phyloP scores from a whole-genome alignment of 2,329 filamentous ascomycete species.

The Alternaria infectoria region DNA sequence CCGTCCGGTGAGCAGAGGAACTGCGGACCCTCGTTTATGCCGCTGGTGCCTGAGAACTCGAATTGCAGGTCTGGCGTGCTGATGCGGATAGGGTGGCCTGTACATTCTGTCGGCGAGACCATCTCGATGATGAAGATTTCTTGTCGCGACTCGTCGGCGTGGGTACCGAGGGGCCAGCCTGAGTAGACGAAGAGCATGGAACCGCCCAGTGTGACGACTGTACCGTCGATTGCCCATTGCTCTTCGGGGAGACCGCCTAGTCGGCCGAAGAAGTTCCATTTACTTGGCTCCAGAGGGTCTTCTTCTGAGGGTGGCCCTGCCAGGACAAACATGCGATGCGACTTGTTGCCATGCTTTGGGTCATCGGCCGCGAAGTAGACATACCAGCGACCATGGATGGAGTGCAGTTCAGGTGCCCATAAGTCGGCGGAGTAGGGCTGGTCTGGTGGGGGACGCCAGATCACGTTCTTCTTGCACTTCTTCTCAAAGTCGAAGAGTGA shows the following conservation, averaged over 20 bases:
- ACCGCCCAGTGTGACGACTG: conserved; percentile 49
- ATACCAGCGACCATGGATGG: conserved; percentile 60
- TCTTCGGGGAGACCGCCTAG: conserved; percentile 49
- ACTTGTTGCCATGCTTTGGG: conserved; percentile 51
- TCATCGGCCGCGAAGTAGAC: conserved; percentile 57
- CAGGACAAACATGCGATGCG: conserved; percentile 56
- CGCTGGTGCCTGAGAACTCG: conserved; percentile 49
- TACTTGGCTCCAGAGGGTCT: conserved; percentile 35
- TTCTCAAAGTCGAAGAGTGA: conserved; percentile 50
- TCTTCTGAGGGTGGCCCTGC: conserved; percentile 47
- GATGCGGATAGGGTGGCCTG: conserved; percentile 48
- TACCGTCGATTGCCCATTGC: conserved; percentile 59
- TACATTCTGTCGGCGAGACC: conserved; percentile 43
- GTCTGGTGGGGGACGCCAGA: conserved; percentile 53
- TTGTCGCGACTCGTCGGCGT: conserved; percentile 48
- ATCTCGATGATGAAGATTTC: conserved; percentile 54
- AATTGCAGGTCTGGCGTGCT: conserved; percentile 50
- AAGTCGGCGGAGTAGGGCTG: conserved; percentile 54
- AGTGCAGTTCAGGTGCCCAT: conserved; percentile 64
- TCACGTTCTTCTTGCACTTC: conserved; percentile 45
- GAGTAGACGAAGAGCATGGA: conserved; percentile 54
- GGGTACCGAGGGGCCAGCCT: conserved; percentile 52
- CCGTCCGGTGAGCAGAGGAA: conserved; percentile 45
- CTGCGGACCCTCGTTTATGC: conserved; percentile 56
- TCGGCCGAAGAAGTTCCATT: conserved; percentile 53